A percentile compares a stretch with the other conserved stretches of the same genome.
phyloP scores from a whole-genome alignment of 352 stramenopile species.

The Globisporangium ultimum region DNA sequence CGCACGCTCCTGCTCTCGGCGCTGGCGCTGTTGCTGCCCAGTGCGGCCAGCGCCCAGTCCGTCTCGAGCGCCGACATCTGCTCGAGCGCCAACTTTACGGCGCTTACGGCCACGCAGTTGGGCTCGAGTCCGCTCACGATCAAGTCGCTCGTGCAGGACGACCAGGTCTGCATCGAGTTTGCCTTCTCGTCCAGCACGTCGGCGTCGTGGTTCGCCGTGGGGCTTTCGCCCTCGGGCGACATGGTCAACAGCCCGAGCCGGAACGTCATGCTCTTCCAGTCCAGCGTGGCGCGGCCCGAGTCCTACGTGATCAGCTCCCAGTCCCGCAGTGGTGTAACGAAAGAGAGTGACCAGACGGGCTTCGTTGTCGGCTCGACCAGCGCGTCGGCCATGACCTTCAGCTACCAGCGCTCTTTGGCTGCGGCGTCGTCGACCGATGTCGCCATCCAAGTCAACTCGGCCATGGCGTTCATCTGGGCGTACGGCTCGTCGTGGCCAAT shows the following conservation, averaged over 20 bases:
- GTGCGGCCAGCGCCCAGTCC: background rate
- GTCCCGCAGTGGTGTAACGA: constrained; percentile 35
- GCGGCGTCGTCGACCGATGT: constrained; percentile 46
- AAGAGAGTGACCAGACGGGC: constrained; percentile 37
- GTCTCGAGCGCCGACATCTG: constrained; percentile 34
- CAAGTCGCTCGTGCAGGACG: constrained; percentile 43
- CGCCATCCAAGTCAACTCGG: constrained; percentile 27
- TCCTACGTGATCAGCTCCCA: constrained; percentile 56
- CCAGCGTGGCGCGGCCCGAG: constrained; percentile 27
- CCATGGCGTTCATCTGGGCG: constrained; percentile 53
- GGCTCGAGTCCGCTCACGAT: constrained; percentile 58
- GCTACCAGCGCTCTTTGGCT: constrained; percentile 60
- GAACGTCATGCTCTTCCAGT: constrained; percentile 75
- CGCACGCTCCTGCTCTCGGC: constrained; percentile 3
- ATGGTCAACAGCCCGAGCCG: constrained; percentile 68
- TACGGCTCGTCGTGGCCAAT: constrained; percentile 68
- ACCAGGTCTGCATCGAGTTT: constrained; percentile 67
- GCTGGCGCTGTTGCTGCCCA: background rate
- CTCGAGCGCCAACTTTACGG: constrained; percentile 48
- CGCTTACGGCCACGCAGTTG: constrained; percentile 38
- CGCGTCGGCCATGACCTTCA: constrained; percentile 54
- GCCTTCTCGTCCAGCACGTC: constrained; percentile 34
- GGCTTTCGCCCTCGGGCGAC: constrained; percentile 25
- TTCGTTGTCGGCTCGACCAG: constrained; percentile 35
- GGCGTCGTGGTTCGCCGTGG: constrained; percentile 62